These are phyloP conservation scores for Macrocybe gigantea DNA, from an alignment of 768 basidiomycete species.

Conservation along the genomic window DNA sequence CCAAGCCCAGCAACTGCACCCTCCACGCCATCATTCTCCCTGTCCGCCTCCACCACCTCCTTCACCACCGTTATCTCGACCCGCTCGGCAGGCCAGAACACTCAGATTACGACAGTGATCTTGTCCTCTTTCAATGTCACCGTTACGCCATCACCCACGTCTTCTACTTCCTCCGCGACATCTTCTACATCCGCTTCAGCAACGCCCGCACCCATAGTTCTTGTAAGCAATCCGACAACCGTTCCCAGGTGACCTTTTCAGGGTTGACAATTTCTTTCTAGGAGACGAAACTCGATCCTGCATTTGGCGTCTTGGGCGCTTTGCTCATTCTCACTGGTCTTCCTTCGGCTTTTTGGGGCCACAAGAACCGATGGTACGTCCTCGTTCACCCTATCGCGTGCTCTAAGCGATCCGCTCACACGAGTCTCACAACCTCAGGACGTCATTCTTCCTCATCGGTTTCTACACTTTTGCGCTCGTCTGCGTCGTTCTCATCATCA, in stretches of 20 bases:
- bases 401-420: constrained; percentile 4
- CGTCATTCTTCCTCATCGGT: constrained; percentile 89
- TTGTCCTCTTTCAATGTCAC: constrained; percentile 64
- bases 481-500: constrained; percentile 82
- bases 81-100: constrained; percentile 40
- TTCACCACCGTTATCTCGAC: constrained; percentile 40
- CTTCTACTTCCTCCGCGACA: constrained; percentile 28
- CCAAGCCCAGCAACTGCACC: constrained; percentile 22
- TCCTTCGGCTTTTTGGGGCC: constrained; percentile 86
- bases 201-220: constrained; percentile 33
- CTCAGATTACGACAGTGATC: constrained; percentile 47
- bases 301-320: constrained; percentile 84
- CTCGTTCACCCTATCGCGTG: constrained; percentile 8
- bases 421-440: constrained; percentile 41
- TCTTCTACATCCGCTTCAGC: constrained; percentile 44
- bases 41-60: constrained; percentile 48
- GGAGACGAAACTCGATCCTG: constrained; percentile 76
- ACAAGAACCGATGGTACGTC: constrained; percentile 89
- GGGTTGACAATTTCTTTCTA: constrained; percentile 7
- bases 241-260: too few species aligned
- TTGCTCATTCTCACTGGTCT: constrained; percentile 86
- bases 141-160: constrained; percentile 40
- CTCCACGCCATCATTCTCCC: constrained; percentile 41
- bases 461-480: constrained; percentile 86
- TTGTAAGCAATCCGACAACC: constrained; percentile 20